Conservation (phyloP, 441 rosid species). For the Gossypium trilobum region DNA sequence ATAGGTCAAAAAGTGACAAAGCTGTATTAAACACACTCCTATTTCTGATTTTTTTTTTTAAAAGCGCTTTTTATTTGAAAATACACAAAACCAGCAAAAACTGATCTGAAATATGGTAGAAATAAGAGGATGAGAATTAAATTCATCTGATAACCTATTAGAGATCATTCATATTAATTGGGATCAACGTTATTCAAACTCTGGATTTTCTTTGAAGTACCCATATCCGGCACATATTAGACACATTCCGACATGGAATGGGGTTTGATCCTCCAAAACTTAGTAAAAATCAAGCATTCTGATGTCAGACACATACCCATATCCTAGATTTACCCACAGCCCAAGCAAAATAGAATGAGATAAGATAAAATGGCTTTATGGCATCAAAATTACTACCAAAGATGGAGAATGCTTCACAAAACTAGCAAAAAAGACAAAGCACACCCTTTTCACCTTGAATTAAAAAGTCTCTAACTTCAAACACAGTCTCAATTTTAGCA, state of each 20-base stretch:
- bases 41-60: not conserved
- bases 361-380: not conserved
- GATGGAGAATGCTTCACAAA: not conserved
- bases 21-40: not conserved
- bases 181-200: not conserved
- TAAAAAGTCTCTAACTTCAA: not conserved
- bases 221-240: not conserved
- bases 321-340: not conserved
- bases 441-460: not conserved
- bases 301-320: not conserved
- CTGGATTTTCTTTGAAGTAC: not conserved
- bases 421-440: not conserved
- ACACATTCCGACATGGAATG: not conserved
- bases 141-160: not conserved
- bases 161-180: no score
- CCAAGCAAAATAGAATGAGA: not conserved
- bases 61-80: not conserved
- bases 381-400: not conserved
- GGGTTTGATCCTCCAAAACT: not conserved
- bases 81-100: not conserved
- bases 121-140: not conserved
- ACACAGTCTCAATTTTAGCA: constrained; percentile 4
- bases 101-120: not conserved
- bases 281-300: not conserved
- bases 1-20: not conserved